Percentiles rank a stretch among this genome's conserved stretches.
These are phyloP conservation scores for Candida silvicultrix DNA, from an alignment of 805 yeast species.

Conservation along the genomic window DNA sequence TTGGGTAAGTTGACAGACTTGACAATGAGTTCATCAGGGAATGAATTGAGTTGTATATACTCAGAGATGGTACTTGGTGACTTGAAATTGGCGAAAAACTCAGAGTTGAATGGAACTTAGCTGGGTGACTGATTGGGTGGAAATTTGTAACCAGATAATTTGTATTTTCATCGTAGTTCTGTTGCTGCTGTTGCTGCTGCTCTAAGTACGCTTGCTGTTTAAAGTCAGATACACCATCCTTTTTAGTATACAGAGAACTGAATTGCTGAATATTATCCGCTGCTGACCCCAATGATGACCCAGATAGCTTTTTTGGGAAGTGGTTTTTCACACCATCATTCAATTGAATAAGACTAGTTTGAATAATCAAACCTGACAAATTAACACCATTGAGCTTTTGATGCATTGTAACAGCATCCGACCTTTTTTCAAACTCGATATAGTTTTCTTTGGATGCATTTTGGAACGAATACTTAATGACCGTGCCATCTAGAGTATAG, in stretches of 20 bases:
- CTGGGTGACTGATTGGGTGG: neutral
- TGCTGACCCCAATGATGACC: too few relatives aligned
- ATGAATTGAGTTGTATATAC: neutral
- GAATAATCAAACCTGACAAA: constrained; percentile 12
- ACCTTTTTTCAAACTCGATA: constrained; percentile 21
- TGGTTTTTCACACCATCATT: neutral
- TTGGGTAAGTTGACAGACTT: neutral
- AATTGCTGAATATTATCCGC: too few relatives aligned
- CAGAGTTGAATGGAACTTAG: neutral
- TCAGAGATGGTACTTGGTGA: neutral
- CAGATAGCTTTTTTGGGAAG: too few relatives aligned
- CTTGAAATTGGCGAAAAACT: neutral
- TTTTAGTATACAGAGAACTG: too few relatives aligned
- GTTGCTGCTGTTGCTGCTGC: constrained; percentile 2
- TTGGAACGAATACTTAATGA: constrained; percentile 13
- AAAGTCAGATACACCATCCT: too few relatives aligned
- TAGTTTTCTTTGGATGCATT: constrained; percentile 7
- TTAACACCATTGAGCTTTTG: constrained; percentile 21
- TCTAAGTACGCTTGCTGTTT: too few relatives aligned
- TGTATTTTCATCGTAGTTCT: too few relatives aligned
- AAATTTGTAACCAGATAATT: neutral
- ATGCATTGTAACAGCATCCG: constrained; percentile 16
- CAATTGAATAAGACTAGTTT: constrained; percentile 3
- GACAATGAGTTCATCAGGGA: neutral
- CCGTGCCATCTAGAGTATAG: constrained; percentile 15